These are phyloP conservation scores for Fraxinus americana DNA, from an alignment of 257 asterid species.

Conservation along the genomic window DNA sequence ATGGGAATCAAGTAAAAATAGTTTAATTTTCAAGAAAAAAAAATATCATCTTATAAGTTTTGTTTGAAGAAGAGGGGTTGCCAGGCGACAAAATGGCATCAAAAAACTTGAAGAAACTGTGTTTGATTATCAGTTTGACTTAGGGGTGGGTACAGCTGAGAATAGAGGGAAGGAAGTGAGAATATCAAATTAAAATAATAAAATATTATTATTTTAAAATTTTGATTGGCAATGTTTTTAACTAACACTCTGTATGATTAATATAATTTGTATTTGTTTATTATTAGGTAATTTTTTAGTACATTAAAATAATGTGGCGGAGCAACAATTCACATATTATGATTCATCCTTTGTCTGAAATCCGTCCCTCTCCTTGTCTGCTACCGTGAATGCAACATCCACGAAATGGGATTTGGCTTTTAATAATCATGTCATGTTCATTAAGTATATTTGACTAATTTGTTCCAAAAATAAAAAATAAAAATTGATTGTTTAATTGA, in stretches of 20 bases:
- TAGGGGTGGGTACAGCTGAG: slow-evolving; percentile 32
- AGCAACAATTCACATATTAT: slow-evolving; percentile 45
- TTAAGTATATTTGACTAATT: not conserved
- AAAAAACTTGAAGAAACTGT: slow-evolving; percentile 23
- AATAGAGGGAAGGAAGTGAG: slow-evolving; percentile 31
- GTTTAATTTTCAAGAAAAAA: not conserved
- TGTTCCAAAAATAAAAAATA: not conserved
- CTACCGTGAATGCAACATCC: slow-evolving; percentile 45
- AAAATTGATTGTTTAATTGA: not conserved
- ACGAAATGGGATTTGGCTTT: slow-evolving; percentile 41
- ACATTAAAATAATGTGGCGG: slow-evolving; percentile 49
- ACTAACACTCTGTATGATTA: slow-evolving; percentile 33
- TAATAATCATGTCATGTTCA: slow-evolving; percentile 12
- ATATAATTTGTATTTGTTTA: slow-evolving; percentile 36
- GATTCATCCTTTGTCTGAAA: slow-evolving; percentile 33
- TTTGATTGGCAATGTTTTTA: slow-evolving; percentile 19
- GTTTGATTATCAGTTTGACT: slow-evolving; percentile 44
- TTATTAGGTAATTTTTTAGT: slow-evolving; percentile 13
- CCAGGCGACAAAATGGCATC: slow-evolving; percentile 38
- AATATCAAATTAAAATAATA: slow-evolving; percentile 18
- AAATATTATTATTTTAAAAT: not conserved
- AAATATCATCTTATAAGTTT: not conserved
- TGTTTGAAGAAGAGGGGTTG: slow-evolving; percentile 16
- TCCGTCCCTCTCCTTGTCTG: slow-evolving; percentile 60
- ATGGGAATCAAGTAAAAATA: not conserved